Base-by-base conservation (phyloP, 768 basidiomycete genomes). In the Suillus brevipes region DNA sequence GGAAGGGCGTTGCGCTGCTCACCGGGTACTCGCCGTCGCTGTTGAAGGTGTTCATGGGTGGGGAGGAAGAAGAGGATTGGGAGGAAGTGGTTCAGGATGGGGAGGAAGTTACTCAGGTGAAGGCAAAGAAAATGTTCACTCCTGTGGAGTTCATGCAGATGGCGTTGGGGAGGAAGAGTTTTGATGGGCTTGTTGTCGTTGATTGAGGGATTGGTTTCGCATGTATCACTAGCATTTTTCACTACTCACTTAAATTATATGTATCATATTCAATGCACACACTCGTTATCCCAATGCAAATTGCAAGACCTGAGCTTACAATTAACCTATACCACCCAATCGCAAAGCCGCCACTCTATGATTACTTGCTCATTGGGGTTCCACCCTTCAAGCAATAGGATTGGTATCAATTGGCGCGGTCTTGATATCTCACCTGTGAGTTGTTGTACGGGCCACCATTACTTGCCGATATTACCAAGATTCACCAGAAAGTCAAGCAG, bases 41-140 rank as follows among this genome's bases (percentile, higher is more conserved):
- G 82, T 74, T 92, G 79, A 91, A 91, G 78, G 80, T 87, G 64
- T 91, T 92, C 69, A 85, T 91, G 83, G 86, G 83, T 13, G 84
- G 83, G 52, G 77, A 74, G 12, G 80, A 73, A 25, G 79, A 75
- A 18, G 80, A 76, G 43, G 74, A 70, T 14, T 79, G 78, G 77
- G 78, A 81, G 70, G 74, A 79, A 16, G 72, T 79, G 36, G 78
- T 79, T 13, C 10, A 20, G 31, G 31, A 55, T 10, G 53, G 31
- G 20, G 52, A 20, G 18, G 20, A 34, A 34, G 52, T 20, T 18
- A 25, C 23, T 12, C 45, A n/a, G 5, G 47, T 49, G 16, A 74
- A 74, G 49, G 70, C 70, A 37, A 78, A 74, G 65, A 72, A 73
- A 47, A 67, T 68, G 28, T 78, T 84, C 60, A 81, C 77, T 37